Evolutionary conservation across 108 stramenopile species (phyloP).

Genomic region (Conticribra guillardii): DNA sequence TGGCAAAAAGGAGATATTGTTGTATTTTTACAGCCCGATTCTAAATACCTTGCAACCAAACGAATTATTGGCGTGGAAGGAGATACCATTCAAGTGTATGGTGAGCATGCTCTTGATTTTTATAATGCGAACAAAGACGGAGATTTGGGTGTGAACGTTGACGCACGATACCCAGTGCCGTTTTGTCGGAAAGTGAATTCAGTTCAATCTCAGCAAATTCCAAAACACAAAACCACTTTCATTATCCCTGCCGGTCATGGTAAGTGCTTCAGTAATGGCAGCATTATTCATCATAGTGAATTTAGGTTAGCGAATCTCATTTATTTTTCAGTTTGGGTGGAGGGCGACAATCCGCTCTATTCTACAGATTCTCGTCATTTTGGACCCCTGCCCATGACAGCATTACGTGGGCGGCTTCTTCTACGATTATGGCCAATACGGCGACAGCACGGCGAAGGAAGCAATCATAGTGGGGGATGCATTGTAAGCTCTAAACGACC

Average conservation of each 20-base stretch:
- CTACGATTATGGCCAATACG: constrained; percentile 77
- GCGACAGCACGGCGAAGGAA: not conserved
- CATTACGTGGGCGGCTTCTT: constrained; percentile 76
- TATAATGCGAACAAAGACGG: constrained; percentile 5
- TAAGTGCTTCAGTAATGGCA: no score
- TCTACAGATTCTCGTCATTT: constrained; percentile 91
- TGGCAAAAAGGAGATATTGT: constrained; percentile 65
- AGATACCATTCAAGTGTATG: constrained; percentile 56
- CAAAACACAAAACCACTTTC: constrained; percentile 13
- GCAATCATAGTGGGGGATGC: not conserved
- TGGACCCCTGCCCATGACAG: constrained; percentile 81
- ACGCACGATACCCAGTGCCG: constrained; percentile 21
- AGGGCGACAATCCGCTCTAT: constrained; percentile 93
- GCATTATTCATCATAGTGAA: no score
- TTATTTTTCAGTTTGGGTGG: constrained; percentile 96
- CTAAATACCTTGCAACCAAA: constrained; percentile 50
- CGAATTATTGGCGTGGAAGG: constrained; percentile 77
- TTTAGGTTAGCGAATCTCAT: no score
- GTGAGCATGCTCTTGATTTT: constrained; percentile 63
- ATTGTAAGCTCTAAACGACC: not conserved
- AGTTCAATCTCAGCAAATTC: not conserved
- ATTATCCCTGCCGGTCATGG: constrained; percentile 79
- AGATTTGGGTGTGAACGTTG: constrained; percentile 23
- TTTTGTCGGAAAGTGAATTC: constrained; percentile 21
- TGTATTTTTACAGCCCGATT: constrained; percentile 56